Base-by-base conservation (phyloP, 805 yeast genomes). In the Wickerhamiella dianesei region DNA sequence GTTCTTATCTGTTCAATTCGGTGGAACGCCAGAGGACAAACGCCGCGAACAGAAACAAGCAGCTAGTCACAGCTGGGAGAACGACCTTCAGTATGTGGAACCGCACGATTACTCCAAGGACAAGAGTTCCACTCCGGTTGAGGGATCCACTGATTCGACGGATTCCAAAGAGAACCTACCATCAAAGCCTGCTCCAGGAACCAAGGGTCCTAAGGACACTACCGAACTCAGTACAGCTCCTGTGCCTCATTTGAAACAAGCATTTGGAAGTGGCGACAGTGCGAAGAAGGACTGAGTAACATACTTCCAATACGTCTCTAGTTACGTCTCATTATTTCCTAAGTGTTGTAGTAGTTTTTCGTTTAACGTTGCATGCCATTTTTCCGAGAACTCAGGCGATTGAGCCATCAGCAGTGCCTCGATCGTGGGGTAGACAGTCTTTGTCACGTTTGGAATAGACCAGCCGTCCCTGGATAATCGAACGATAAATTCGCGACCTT, bases 341-440 rank as follows among this genome's bases (percentile, higher is more conserved):
- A n/a, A n/a, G n/a, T 25, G 32, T 25, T 36, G 8, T n/a, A 36
- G 6, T 5, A 51, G 43, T 17, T 43, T 39, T 2, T 20, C 5
- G 4, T 17, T 20, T 4, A 60, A 50, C 29, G 46, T 46, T 9
- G 41, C 25, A 20, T 51, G 43, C 62, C 62, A 60, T 21, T 19
- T 36, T 13, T 29, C 13, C 3, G 44, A 25, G 46, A 60, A 60
- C 40, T 25, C 35, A 2, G 59, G 58, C n/a, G 64, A 60, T 12
- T 41, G 37, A 9, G 20, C 46, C 61, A 58, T 56, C 22, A 61
- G 50, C 37, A 63, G 53, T 6, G 59, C 56, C 46, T 65, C 69
- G 18, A 55, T 45, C 2, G 64, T 55, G 39, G 64, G 65, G 48
- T 48, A 64, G 0, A 46, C 45, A 3, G 44, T 40, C 12, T 37